Conservation (phyloP, 352 stramenopile genomes). For the Globisporangium viniferum region DNA sequence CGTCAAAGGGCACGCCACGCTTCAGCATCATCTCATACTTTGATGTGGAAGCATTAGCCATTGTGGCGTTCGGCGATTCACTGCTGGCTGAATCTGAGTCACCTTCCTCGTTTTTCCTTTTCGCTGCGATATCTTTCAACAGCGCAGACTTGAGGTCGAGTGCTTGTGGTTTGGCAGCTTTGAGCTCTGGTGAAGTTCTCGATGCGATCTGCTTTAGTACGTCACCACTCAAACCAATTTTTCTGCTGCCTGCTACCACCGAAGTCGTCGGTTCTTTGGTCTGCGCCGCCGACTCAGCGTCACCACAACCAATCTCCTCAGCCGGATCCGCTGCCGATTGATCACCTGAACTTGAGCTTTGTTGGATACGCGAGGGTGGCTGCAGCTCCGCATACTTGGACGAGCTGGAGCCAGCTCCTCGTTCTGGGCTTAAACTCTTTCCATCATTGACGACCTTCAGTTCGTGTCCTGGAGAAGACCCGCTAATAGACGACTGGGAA, state of each 20-base stretch:
- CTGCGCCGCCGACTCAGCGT: neutral
- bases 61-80: neutral
- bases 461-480: neutral
- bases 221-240: neutral
- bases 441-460: neutral
- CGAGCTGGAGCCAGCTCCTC: neutral
- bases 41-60: neutral
- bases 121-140: constrained; percentile 2
- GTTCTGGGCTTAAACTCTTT: neutral
- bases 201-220: constrained; percentile 1
- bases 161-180: neutral
- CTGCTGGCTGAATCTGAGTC: neutral
- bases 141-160: constrained; percentile 13
- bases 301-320: neutral
- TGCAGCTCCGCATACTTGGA: constrained; percentile 8
- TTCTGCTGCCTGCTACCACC: too few relatives aligned
- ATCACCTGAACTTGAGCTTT: neutral
- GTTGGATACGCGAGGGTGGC: constrained; percentile 1
- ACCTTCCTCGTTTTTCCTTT: neutral
- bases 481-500: neutral
- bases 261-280: neutral
- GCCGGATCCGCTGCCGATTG: neutral
- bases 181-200: neutral
- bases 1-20: constrained; percentile 64
- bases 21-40: constrained; percentile 73